phyloP scores from a whole-genome alignment of 441 rosid species.

The Flueggea neowawraea region DNA sequence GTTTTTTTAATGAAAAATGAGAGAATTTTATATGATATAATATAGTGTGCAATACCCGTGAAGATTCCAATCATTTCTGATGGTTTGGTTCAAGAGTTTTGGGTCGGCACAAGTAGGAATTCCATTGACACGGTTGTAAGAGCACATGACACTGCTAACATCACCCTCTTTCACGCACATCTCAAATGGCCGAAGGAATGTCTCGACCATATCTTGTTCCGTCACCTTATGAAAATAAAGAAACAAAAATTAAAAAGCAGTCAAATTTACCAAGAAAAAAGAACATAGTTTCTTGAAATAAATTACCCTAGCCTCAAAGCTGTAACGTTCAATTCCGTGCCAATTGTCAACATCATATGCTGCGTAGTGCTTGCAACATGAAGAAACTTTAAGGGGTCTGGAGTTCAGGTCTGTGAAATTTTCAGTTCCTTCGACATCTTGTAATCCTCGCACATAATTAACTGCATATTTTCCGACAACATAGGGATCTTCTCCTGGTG shows the following conservation, averaged over 20 bases:
- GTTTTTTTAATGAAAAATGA: neutral
- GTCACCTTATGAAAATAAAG: constrained; percentile 30
- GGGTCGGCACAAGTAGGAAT: constrained; percentile 67
- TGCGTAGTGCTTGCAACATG: constrained; percentile 70
- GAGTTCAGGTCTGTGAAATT: neutral
- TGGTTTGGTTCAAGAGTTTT: constrained; percentile 30
- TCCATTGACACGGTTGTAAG: constrained; percentile 64
- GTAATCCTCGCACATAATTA: constrained; percentile 56
- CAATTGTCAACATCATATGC: constrained; percentile 71
- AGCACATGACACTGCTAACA: constrained; percentile 68
- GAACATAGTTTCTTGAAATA: neutral
- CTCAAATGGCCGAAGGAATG: constrained; percentile 59
- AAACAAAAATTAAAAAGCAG: too few species aligned
- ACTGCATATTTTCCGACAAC: constrained; percentile 40
- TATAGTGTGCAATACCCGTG: constrained; percentile 28
- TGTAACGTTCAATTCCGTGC: constrained; percentile 39
- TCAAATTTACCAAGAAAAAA: neutral
- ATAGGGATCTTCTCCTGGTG: constrained; percentile 54
- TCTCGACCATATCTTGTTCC: constrained; percentile 59
- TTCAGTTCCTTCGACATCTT: constrained; percentile 24
- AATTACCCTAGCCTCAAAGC: constrained; percentile 53
- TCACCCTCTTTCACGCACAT: constrained; percentile 64
- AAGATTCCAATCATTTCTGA: constrained; percentile 54
- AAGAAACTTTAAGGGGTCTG: constrained; percentile 50
- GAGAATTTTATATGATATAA: neutral